Evolutionary conservation across 805 yeast genomes (phyloP).

Genomic region (Candida chilensis): DNA sequence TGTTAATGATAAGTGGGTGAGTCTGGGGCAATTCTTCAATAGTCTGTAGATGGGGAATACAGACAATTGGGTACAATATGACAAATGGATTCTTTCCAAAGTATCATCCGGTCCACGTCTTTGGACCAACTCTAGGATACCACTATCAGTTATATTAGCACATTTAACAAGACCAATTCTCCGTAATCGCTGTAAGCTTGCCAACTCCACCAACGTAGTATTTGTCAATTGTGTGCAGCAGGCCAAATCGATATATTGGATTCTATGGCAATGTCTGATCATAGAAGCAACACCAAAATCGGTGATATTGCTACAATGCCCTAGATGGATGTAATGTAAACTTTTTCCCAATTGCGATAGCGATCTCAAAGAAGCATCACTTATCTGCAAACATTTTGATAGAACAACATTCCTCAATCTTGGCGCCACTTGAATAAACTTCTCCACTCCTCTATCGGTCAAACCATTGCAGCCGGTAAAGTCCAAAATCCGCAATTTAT

Average conservation of each 20-base stretch:
- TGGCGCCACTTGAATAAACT: slow-evolving; percentile 71
- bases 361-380: slow-evolving; percentile 70
- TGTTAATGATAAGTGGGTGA: slow-evolving; percentile 86
- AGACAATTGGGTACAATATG: slow-evolving; percentile 79
- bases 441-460: slow-evolving; percentile 71
- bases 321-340: slow-evolving; percentile 84
- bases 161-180: slow-evolving; percentile 94
- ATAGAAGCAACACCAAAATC: slow-evolving; percentile 77
- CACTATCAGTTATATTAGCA: slow-evolving; percentile 76
- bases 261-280: slow-evolving; percentile 70
- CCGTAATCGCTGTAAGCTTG: slow-evolving; percentile 69
- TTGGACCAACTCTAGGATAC: slow-evolving; percentile 59
- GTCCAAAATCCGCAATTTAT: slow-evolving; percentile 72
- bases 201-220: slow-evolving; percentile 65
- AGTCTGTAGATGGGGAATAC: slow-evolving; percentile 69
- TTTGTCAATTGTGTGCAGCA: slow-evolving; percentile 89
- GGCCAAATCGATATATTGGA: slow-evolving; percentile 90
- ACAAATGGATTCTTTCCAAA: slow-evolving; percentile 85
- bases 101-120: slow-evolving; percentile 69
- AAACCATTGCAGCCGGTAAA: slow-evolving; percentile 76
- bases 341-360: slow-evolving; percentile 69
- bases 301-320: slow-evolving; percentile 87
- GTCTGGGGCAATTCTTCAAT: slow-evolving; percentile 70
- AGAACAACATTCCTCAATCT: slow-evolving; percentile 78
- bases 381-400: slow-evolving; percentile 80